Evolutionary conservation across 2,329 filamentous ascomycete genomes (phyloP).

Genomic region (Thelonectria discophora): DNA sequence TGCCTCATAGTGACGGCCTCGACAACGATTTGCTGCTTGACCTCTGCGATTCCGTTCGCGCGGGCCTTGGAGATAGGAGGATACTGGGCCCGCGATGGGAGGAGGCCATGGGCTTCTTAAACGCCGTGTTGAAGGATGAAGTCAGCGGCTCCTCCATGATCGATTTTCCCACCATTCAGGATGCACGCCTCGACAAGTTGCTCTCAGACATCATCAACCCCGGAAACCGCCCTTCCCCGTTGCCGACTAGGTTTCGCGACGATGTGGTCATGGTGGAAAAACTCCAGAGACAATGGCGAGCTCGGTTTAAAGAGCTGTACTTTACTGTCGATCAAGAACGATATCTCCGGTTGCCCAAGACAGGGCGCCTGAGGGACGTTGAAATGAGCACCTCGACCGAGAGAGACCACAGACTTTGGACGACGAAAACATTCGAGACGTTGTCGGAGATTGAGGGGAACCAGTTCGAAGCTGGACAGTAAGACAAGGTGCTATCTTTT

Average conservation of each 20-base stretch:
- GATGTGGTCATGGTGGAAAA: conserved; percentile 50
- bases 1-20: conserved; percentile 14
- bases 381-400: conserved; percentile 47
- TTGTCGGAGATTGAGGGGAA: conserved; percentile 54
- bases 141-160: conserved; percentile 45
- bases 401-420: conserved; percentile 49
- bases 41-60: conserved; percentile 55
- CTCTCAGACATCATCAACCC: conserved; percentile 52
- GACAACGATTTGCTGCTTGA: conserved; percentile 42
- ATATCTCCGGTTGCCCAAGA: conserved; percentile 47
- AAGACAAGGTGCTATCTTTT: conserved; percentile 36
- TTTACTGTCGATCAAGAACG: conserved; percentile 57
- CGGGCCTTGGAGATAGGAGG: conserved; percentile 45
- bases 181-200: conserved; percentile 55
- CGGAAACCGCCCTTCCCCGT: conserved; percentile 39
- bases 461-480: conserved; percentile 60
- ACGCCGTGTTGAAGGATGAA: conserved; percentile 52
- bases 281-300: conserved; percentile 55
- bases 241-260: conserved; percentile 44
- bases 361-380: conserved; percentile 54
- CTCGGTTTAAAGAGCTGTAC: conserved; percentile 55
- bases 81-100: conserved; percentile 46
- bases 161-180: conserved; percentile 51
- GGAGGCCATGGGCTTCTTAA: conserved; percentile 52
- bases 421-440: conserved; percentile 45